A percentile compares a stretch with the other conserved stretches of the same genome.
These are phyloP conservation scores for Cladophialophora carrionii DNA, from an alignment of 2,329 filamentous ascomycete genomes.

Conservation along the genomic window DNA sequence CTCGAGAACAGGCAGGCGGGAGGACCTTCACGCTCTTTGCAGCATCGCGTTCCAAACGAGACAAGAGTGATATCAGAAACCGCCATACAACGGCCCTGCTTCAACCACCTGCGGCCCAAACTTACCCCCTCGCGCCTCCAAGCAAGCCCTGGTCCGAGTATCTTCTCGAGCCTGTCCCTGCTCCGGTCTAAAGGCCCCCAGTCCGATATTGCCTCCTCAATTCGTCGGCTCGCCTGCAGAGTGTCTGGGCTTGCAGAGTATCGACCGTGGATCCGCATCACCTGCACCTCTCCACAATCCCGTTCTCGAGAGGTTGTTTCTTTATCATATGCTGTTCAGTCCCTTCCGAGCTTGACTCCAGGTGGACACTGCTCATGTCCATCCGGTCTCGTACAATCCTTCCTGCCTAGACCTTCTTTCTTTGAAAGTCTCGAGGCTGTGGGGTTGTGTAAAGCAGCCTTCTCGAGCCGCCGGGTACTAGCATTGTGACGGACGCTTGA, in stretches of 20 bases:
- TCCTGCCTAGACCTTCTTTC: conserved; percentile 10
- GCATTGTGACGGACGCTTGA: conserved; percentile 23
- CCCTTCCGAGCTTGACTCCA: conserved; percentile 22
- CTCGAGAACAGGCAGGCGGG: not conserved
- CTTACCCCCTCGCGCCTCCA: conserved; percentile 23
- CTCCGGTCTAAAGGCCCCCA: conserved; percentile 21
- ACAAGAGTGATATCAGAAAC: conserved; percentile 18
- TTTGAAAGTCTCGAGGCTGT: conserved; percentile 18
- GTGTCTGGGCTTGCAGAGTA: conserved; percentile 19
- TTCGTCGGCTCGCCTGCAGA: conserved; percentile 25
- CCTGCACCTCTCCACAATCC: conserved; percentile 25
- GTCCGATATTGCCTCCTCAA: conserved; percentile 23
- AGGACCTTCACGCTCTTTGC: conserved; percentile 9
- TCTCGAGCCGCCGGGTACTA: conserved; percentile 30
- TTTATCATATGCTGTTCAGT: conserved; percentile 33
- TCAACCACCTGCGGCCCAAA: conserved; percentile 28
- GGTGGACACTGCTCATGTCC: conserved; percentile 13
- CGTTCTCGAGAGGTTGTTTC: conserved; percentile 19
- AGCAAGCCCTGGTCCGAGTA: conserved; percentile 24
- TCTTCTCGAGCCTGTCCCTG: conserved; percentile 21
- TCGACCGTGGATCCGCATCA: conserved; percentile 20
- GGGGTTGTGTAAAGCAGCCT: conserved; percentile 13
- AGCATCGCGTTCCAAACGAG: conserved; percentile 19
- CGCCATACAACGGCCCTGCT: conserved; percentile 22
- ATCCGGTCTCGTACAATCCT: conserved; percentile 7